Evolutionary conservation across 345 rosid genomes (phyloP).

Genomic region (Dipteronia sinensis): DNA sequence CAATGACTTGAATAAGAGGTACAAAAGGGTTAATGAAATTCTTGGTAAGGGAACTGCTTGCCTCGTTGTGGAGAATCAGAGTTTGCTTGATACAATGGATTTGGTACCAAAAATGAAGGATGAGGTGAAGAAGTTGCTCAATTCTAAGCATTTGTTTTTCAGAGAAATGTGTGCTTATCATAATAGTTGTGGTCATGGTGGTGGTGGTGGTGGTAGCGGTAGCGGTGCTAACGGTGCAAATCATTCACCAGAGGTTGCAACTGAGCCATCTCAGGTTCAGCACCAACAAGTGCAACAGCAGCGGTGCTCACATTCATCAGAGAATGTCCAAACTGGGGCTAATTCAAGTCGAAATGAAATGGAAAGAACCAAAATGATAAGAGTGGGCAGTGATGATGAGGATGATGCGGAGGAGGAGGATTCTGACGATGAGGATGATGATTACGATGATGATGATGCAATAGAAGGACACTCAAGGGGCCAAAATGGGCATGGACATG

Average conservation of each 20-base stretch:
- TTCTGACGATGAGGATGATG: constrained; percentile 39
- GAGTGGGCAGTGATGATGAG: constrained; percentile 51
- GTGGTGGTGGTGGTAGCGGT: constrained; percentile 20
- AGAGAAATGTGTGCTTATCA: constrained; percentile 99
- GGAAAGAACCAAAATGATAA: constrained; percentile 43
- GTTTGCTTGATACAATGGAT: constrained; percentile 79
- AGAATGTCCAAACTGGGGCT: constrained; percentile 25
- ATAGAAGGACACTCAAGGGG: constrained; percentile 39
- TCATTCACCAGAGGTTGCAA: constrained; percentile 42
- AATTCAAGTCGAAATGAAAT: constrained; percentile 33
- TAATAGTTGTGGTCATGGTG: constrained; percentile 72
- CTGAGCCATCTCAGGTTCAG: constrained; percentile 38
- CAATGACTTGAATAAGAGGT: constrained; percentile 95
- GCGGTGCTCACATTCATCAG: constrained; percentile 59
- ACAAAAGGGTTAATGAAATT: constrained; percentile 93
- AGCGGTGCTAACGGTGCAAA: constrained; percentile 31
- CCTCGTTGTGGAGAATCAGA: constrained; percentile 88
- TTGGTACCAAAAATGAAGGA: constrained; percentile 74
- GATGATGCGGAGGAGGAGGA: constrained; percentile 44
- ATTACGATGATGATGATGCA: constrained; percentile 45
- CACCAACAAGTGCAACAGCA: constrained; percentile 43
- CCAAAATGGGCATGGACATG: constrained; percentile 43
- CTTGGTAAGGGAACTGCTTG: constrained; percentile 93
- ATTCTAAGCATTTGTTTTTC: constrained; percentile 91
- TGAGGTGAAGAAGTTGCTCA: constrained; percentile 78